phyloP scores from a whole-genome alignment of 305 asterid genomes.

The Ajuga reptans region DNA sequence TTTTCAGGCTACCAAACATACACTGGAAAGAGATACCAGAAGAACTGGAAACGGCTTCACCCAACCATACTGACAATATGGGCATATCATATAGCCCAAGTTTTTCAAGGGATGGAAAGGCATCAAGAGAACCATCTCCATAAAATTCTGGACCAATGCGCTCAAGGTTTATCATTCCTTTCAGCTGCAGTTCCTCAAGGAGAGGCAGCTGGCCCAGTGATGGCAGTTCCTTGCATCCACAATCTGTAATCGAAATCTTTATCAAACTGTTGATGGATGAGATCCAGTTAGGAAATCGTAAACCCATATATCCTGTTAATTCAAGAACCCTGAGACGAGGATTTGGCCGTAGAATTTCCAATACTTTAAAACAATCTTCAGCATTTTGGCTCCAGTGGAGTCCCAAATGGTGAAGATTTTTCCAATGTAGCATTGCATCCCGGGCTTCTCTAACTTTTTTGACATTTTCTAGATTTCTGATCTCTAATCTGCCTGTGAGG shows the following conservation, averaged over 20 bases:
- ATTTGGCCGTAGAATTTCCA: slow-evolving; percentile 8
- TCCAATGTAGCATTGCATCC: neutral
- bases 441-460: neutral
- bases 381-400: slow-evolving; percentile 6
- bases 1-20: neutral
- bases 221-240: slow-evolving; percentile 8
- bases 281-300: slow-evolving; percentile 8
- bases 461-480: slow-evolving; percentile 19
- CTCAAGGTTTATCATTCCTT: slow-evolving; percentile 1
- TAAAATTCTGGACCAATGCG: neutral
- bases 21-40: neutral
- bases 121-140: neutral
- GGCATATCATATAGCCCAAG: slow-evolving; percentile 18
- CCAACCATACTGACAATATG: neutral
- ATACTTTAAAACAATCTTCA: neutral
- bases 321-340: slow-evolving; percentile 7
- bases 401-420: neutral
- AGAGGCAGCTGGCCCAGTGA: slow-evolving; percentile 14
- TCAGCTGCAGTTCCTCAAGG: slow-evolving; percentile 17
- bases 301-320: slow-evolving; percentile 3
- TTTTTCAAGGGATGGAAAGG: neutral
- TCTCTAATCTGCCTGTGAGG: slow-evolving; percentile 18
- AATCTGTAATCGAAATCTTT: slow-evolving; percentile 11
- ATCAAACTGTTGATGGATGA: neutral
- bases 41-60: neutral